Conservation (phyloP, 2,329 filamentous ascomycete species). For the Acephala macrosclerotiorum region DNA sequence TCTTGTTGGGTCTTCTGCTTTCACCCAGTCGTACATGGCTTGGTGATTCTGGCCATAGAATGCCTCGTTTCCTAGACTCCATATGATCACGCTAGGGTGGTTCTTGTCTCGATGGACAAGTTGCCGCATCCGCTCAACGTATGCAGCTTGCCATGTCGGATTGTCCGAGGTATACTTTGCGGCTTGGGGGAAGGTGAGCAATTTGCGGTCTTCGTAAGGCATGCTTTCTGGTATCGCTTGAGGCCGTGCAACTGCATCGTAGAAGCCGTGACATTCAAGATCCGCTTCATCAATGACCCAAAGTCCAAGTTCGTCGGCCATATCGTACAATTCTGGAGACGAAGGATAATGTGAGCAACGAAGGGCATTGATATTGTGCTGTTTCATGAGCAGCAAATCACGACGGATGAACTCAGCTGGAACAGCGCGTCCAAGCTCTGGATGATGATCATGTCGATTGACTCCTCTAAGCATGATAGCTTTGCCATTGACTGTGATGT, state of each 20-base stretch:
- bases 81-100: conserved; percentile 73
- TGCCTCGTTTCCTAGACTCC: conserved; percentile 77
- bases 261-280: conserved; percentile 60
- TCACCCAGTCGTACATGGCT: conserved; percentile 69
- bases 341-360: conserved; percentile 74
- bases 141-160: conserved; percentile 66
- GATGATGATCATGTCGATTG: conserved; percentile 77
- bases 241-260: conserved; percentile 52
- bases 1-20: conserved; percentile 56
- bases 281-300: conserved; percentile 65
- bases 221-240: conserved; percentile 61
- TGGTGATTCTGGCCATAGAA: conserved; percentile 74
- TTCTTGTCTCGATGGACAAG: conserved; percentile 75
- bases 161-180: conserved; percentile 69
- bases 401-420: conserved; percentile 57
- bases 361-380: conserved; percentile 72
- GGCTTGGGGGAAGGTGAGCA: conserved; percentile 59
- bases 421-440: conserved; percentile 59
- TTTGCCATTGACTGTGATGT: conserved; percentile 68
- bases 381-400: conserved; percentile 62
- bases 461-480: conserved; percentile 68
- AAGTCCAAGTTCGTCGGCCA: conserved; percentile 71
- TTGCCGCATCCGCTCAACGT: conserved; percentile 71
- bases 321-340: conserved; percentile 64
- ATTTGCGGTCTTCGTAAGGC: conserved; percentile 67